Evolutionary conservation across 176 grass and related monocot species (phyloP).

Genomic region (Hordeum marinum): DNA sequence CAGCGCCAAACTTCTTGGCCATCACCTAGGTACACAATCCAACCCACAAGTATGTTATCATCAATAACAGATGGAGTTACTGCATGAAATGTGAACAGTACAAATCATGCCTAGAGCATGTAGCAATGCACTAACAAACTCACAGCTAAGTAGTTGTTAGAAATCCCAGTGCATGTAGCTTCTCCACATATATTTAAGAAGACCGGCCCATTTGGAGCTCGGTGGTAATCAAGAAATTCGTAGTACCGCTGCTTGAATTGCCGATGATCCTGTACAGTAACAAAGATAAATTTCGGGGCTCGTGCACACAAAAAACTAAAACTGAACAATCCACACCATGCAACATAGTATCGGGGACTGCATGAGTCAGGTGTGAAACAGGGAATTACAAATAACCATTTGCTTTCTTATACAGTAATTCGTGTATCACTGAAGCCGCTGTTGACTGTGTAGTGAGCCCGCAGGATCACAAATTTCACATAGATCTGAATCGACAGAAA

Average conservation of each 20-base stretch:
- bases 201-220: slow-evolving; percentile 65
- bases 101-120: background rate
- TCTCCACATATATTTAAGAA: slow-evolving; percentile 91
- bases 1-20: slow-evolving; percentile 95
- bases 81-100: slow-evolving; percentile 1
- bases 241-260: slow-evolving; percentile 89
- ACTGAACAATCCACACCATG: background rate
- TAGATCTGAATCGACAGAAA: background rate
- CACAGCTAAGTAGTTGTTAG: slow-evolving; percentile 82
- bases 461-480: background rate
- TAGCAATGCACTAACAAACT: slow-evolving; percentile 33
- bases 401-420: background rate
- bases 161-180: slow-evolving; percentile 74
- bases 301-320: background rate
- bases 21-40: slow-evolving; percentile 49
- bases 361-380: background rate
- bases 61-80: background rate
- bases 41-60: slow-evolving; percentile 11
- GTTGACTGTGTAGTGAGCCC: background rate
- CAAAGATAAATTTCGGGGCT: slow-evolving; percentile 2
- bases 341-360: background rate
- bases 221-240: slow-evolving; percentile 79
- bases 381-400: background rate
- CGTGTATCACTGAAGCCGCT: background rate
- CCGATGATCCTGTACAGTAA: slow-evolving; percentile 61